Evolutionary conservation across 352 stramenopile genomes (phyloP), one percentile per base, ranked within the genome.

Genomic region (Pythium guiyangense): DNA sequence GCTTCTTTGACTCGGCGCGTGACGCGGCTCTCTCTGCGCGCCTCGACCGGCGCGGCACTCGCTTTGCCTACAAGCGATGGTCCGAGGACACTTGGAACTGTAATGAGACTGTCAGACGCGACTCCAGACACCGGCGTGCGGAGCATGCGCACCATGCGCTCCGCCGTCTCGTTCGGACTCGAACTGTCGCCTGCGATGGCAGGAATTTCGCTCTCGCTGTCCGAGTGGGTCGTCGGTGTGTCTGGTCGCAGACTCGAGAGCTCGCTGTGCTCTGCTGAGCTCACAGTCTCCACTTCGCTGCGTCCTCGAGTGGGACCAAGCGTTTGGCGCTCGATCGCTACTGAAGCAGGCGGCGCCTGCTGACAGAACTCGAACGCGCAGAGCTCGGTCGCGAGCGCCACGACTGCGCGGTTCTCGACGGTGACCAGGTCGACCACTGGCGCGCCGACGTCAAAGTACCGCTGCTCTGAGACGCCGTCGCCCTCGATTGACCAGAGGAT

Each of bases 391-490:
- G 71, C 53, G 49, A 81, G 59, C 1, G 69, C 73, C 0, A 71
- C 49, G 42, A 84, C 26, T 10, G 43, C 59, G 10, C 67, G 51
- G 10, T 68, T 65, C 1, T 57, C 58, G 12, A 75, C n/a, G 9
- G 79, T 26, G 39, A 64, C 59, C 40, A 78, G 69, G 52, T 83
- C 72, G 10, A 88, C 44, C 4, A 86, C 67, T 3, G 80, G 73
- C 20, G 53, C 57, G 25, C 76, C 72, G 25, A 90, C 59, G 4
- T 90, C 77, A 49, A 88, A 90, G 51, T 86, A 87, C 4, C 74
- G 70, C 4, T 74, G 60, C 50, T 88, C 80, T 1, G 80, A 52
- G 2, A 88, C 70, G 37, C 46, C 50, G 1, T 64, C 54, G 0
- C 40, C 57, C 3, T 27, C 17, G 20, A 86, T 73, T 10, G 52